Evolutionary conservation across 768 basidiomycete species (phyloP).

Genomic region (Calocera viscosa): DNA sequence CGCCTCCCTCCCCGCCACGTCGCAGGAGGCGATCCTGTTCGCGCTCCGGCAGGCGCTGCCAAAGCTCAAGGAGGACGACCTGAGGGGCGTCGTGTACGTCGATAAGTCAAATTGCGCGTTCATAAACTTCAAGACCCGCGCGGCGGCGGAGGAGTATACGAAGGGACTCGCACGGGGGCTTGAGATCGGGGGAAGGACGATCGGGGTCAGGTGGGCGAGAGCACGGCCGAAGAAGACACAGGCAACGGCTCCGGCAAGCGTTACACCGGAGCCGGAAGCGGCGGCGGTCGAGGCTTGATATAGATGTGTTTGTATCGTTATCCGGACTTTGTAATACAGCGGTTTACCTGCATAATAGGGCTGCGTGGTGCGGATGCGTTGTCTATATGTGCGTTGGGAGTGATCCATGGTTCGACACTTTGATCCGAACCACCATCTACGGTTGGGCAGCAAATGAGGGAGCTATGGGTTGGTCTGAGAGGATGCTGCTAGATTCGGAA

Average conservation of each 20-base stretch:
- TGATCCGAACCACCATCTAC: no score
- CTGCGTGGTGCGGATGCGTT: no score
- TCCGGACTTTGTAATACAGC: no score
- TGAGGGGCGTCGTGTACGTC: conserved; percentile 79
- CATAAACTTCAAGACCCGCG: conserved; percentile 77
- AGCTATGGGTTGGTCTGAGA: no score
- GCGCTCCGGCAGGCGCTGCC: conserved; percentile 57
- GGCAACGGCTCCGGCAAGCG: background rate
- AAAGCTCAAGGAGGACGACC: conserved; percentile 44
- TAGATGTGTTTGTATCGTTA: background rate
- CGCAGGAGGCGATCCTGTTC: conserved; percentile 63
- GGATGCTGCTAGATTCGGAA: no score
- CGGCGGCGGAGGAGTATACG: conserved; percentile 76
- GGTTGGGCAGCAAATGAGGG: no score
- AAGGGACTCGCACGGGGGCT: conserved; percentile 83
- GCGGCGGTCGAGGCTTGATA: background rate
- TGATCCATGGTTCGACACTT: no score
- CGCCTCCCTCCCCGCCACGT: conserved; percentile 58
- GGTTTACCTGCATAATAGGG: no score
- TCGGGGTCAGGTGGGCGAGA: conserved; percentile 65
- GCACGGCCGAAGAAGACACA: background rate
- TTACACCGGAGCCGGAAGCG: background rate
- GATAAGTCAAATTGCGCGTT: conserved; percentile 84
- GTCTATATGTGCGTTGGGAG: no score
- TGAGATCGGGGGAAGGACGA: conserved; percentile 64